phyloP scores from a whole-genome alignment of 768 basidiomycete species.

The Tricholomella constricta region DNA sequence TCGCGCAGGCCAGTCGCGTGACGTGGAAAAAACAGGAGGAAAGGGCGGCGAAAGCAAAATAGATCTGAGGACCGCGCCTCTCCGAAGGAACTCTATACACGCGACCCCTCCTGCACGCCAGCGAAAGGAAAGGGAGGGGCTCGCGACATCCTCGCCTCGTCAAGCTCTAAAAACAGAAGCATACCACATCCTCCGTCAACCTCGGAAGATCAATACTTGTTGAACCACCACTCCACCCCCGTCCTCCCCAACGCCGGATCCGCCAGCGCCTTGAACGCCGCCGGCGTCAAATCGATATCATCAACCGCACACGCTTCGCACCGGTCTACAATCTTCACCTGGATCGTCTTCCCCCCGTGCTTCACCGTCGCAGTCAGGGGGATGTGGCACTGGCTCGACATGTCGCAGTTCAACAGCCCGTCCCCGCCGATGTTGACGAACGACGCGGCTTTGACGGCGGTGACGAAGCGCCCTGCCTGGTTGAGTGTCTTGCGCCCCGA shows the following conservation, averaged over 20 bases:
- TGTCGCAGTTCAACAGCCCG: constrained; percentile 26
- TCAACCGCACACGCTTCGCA: constrained; percentile 44
- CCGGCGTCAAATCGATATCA: constrained; percentile 33
- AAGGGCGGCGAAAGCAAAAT: too few relatives aligned
- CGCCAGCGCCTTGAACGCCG: constrained; percentile 28
- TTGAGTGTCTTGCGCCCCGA: constrained; percentile 24
- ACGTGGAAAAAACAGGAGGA: too few relatives aligned
- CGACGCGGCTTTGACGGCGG: constrained; percentile 18
- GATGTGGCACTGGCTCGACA: constrained; percentile 20
- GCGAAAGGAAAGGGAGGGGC: too few relatives aligned
- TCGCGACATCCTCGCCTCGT: too few relatives aligned
- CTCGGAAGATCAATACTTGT: constrained; percentile 12
- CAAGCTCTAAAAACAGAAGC: too few relatives aligned
- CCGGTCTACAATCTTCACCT: constrained; percentile 48
- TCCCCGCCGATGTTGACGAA: constrained; percentile 30
- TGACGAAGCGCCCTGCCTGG: constrained; percentile 20
- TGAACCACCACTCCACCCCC: constrained; percentile 44
- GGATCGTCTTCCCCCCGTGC: constrained; percentile 34
- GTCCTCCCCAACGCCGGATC: constrained; percentile 26
- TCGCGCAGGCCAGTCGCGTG: too few relatives aligned
- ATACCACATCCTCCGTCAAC: too few relatives aligned
- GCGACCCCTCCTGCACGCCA: too few relatives aligned
- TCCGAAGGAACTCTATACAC: too few relatives aligned
- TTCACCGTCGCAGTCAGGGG: constrained; percentile 26
- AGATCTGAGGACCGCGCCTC: too few relatives aligned